A percentile compares a stretch with the other conserved stretches of the same genome.
Evolutionary conservation across 257 asterid genomes (phyloP).

Genomic region (Salvia splendens): DNA sequence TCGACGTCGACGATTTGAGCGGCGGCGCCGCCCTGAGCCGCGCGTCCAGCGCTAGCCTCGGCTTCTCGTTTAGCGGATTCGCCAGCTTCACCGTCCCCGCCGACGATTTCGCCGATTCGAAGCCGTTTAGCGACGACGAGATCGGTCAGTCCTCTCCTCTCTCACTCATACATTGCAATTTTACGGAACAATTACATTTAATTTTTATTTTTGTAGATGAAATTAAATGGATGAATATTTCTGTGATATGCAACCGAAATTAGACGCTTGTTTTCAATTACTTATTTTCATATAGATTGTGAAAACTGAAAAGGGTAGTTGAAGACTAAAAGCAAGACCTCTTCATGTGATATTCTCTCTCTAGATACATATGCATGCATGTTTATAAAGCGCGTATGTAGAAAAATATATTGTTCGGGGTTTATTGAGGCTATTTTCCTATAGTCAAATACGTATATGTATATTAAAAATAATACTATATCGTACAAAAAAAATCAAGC

Average conservation of each 20-base stretch:
- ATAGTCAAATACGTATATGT: too few species aligned
- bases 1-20: slow-evolving; percentile 77
- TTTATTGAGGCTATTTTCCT: too few species aligned
- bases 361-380: slow-evolving; percentile 30
- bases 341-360: slow-evolving; percentile 3
- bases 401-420: too few species aligned
- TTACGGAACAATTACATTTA: neutral
- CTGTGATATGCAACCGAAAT: neutral
- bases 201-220: neutral
- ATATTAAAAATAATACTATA: too few species aligned
- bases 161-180: neutral
- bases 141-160: slow-evolving; percentile 46
- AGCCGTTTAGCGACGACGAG: slow-evolving; percentile 76
- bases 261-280: neutral
- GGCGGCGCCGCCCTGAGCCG: slow-evolving; percentile 94
- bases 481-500: too few species aligned
- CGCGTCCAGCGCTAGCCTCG: slow-evolving; percentile 96
- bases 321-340: neutral
- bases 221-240: neutral
- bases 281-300: too few species aligned
- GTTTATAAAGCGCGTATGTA: too few species aligned
- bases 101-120: slow-evolving; percentile 58
- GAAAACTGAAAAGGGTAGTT: too few species aligned
- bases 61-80: slow-evolving; percentile 71
- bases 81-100: slow-evolving; percentile 86